Conservation (phyloP, 306 rosid species). For the Prunus fruticosa region DNA sequence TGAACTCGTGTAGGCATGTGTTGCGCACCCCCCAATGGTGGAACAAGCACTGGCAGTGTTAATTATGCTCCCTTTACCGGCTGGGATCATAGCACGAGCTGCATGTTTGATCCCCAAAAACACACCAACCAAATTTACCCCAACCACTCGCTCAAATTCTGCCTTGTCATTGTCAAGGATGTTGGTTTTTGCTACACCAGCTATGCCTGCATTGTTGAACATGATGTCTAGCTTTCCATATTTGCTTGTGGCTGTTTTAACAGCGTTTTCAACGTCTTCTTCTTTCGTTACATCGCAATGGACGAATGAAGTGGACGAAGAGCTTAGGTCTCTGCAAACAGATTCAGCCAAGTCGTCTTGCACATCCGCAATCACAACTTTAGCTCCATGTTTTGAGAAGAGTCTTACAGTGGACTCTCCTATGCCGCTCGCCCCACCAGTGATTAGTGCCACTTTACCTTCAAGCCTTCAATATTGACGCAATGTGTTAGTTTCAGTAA, state of each 20-base stretch:
- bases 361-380: slow-evolving; percentile 45
- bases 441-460: slow-evolving; percentile 58
- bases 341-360: slow-evolving; percentile 36
- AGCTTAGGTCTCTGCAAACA: slow-evolving; percentile 10
- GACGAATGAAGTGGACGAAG: slow-evolving; percentile 20
- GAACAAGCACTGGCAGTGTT: slow-evolving; percentile 31
- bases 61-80: slow-evolving; percentile 32
- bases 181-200: not conserved
- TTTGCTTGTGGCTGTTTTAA: slow-evolving; percentile 23
- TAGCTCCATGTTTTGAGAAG: slow-evolving; percentile 48
- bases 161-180: slow-evolving; percentile 21
- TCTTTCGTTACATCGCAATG: slow-evolving; percentile 53
- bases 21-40: slow-evolving; percentile 16
- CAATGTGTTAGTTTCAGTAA: no score
- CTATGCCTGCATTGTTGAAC: slow-evolving; percentile 51
- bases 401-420: slow-evolving; percentile 43
- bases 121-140: slow-evolving; percentile 32
- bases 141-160: slow-evolving; percentile 36
- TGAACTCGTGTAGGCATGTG: slow-evolving; percentile 40
- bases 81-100: slow-evolving; percentile 40
- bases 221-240: slow-evolving; percentile 57
- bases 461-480: slow-evolving; percentile 31
- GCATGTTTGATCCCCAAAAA: slow-evolving; percentile 56
- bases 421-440: slow-evolving; percentile 54
- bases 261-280: slow-evolving; percentile 27